These are phyloP conservation scores for Solanum hybrid DNA, from an alignment of 305 asterid genomes.

Conservation along the genomic window DNA sequence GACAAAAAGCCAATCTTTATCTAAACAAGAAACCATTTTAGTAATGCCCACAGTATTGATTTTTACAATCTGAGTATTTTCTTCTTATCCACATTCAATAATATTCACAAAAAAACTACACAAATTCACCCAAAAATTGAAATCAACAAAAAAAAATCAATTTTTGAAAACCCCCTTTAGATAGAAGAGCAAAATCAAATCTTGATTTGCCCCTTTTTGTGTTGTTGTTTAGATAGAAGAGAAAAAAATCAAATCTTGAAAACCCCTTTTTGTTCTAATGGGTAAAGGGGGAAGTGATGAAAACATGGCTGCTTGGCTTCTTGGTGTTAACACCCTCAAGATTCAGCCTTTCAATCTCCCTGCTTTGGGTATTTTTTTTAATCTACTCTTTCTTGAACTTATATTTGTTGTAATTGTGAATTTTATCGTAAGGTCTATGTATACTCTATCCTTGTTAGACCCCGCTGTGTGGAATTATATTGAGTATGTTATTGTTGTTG, in stretches of 20 bases:
- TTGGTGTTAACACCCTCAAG: slow-evolving; percentile 52
- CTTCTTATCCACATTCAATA: not conserved
- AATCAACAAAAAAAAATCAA: not conserved
- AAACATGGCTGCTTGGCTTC: slow-evolving; percentile 86
- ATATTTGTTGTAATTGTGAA: not conserved
- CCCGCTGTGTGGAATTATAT: not conserved
- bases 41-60: not conserved
- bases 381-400: not conserved
- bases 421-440: not conserved
- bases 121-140: not conserved
- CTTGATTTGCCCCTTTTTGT: not conserved
- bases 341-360: slow-evolving; percentile 62
- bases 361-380: slow-evolving; percentile 32
- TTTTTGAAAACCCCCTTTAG: not conserved
- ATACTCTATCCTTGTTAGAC: not conserved
- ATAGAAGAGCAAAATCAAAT: not conserved
- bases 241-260: not conserved
- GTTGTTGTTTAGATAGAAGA: not conserved
- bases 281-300: slow-evolving; percentile 37
- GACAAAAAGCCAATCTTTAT: not conserved
- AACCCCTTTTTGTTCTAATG: slow-evolving; percentile 10
- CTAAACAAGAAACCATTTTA: not conserved
- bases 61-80: not conserved
- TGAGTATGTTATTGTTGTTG: not conserved
- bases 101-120: not conserved